phyloP scores from a whole-genome alignment of 345 rosid genomes.

The Melaleuca quinquenervia region DNA sequence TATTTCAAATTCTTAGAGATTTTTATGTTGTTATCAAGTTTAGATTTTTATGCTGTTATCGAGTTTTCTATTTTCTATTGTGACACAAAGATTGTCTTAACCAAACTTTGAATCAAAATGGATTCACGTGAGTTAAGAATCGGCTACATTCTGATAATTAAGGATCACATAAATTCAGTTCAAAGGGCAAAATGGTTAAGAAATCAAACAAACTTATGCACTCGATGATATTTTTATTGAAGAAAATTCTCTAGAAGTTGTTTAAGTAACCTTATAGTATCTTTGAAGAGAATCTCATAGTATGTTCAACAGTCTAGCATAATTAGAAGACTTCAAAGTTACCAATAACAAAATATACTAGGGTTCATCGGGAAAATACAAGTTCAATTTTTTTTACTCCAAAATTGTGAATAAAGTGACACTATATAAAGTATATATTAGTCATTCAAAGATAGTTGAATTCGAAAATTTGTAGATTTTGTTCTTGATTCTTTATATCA shows the following conservation, averaged over 20 bases:
- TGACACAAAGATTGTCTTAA: neutral
- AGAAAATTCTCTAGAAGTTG: neutral
- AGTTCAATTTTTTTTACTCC: neutral
- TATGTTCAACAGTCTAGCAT: too few species aligned
- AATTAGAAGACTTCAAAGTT: neutral
- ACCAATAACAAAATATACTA: neutral
- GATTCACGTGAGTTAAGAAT: neutral
- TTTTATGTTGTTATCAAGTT: too few species aligned
- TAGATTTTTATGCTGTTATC: too few species aligned
- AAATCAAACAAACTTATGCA: neutral
- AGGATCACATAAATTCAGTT: neutral
- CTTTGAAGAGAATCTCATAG: neutral
- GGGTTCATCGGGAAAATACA: neutral
- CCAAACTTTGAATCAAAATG: too few species aligned
- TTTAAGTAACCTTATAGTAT: neutral
- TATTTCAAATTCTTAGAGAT: neutral
- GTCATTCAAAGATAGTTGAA: neutral
- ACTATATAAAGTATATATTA: neutral
- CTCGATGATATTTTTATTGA: neutral
- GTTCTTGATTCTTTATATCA: too few species aligned
- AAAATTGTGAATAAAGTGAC: too few species aligned
- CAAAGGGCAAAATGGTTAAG: neutral
- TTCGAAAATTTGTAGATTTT: too few species aligned
- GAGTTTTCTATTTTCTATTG: neutral
- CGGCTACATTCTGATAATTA: neutral